Conservation (phyloP, 2,329 filamentous ascomycete genomes). For the Alternaria solani region DNA sequence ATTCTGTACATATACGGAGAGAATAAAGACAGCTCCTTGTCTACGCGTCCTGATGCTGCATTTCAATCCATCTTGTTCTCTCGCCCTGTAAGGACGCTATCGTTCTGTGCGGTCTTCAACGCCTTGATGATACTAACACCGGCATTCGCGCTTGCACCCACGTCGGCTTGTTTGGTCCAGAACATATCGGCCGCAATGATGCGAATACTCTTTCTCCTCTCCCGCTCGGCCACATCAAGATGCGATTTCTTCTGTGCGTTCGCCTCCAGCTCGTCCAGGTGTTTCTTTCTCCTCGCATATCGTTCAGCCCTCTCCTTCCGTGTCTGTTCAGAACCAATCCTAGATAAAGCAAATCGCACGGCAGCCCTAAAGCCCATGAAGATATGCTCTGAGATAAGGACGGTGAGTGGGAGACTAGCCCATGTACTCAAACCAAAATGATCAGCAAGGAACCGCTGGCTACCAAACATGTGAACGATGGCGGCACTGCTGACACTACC, state of each 20-base stretch:
- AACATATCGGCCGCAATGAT: slow-evolving; percentile 43
- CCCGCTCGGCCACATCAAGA: slow-evolving; percentile 33
- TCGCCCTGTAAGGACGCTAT: slow-evolving; percentile 23
- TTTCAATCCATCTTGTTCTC: slow-evolving; percentile 10
- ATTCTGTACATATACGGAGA: slow-evolving; percentile 16
- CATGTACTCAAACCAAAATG: slow-evolving; percentile 32
- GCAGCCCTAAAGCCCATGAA: slow-evolving; percentile 42
- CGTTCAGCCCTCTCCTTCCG: slow-evolving; percentile 36
- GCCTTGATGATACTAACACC: slow-evolving; percentile 40
- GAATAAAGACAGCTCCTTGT: background rate
- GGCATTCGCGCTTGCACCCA: slow-evolving; percentile 31
- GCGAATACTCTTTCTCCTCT: slow-evolving; percentile 43
- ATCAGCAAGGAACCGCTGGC: slow-evolving; percentile 21
- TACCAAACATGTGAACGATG: slow-evolving; percentile 45
- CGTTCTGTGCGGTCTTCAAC: slow-evolving; percentile 28
- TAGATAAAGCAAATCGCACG: slow-evolving; percentile 36
- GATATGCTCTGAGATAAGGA: slow-evolving; percentile 45
- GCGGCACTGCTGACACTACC: slow-evolving; percentile 45
- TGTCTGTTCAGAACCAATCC: slow-evolving; percentile 42
- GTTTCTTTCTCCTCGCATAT: slow-evolving; percentile 39
- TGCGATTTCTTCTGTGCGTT: slow-evolving; percentile 24
- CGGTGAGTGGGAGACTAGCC: slow-evolving; percentile 41
- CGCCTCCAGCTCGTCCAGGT: slow-evolving; percentile 39
- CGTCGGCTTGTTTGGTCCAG: slow-evolving; percentile 42
- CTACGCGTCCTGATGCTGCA: background rate